Base-by-base conservation (phyloP, 2,329 filamentous ascomycete genomes). In the Curvularia sp. region DNA sequence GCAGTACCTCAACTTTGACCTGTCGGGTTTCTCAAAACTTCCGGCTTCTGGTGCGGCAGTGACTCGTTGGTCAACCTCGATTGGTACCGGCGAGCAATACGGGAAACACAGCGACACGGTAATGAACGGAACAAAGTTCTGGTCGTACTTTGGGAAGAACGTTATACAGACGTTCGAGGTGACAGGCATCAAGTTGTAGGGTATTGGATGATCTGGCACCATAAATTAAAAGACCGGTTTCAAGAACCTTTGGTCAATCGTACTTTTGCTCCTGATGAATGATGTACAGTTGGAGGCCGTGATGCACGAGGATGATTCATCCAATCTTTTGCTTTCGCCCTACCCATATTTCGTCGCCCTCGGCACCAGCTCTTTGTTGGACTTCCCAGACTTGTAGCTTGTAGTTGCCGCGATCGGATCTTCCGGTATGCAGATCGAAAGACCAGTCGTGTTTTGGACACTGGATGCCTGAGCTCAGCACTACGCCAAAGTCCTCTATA, bases 381-480 rank as follows among this genome's bases (percentile, higher is more conserved):
- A 88, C 82, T 62, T 90, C 87, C 87, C 87, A 90, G 0, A 88
- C 75, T 21, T 82, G 82, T 9, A 91, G 77, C 58, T 78, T 83
- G 68, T 91, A 91, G 45, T 76, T 84, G 1, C 83, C 87, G 0
- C 87, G 82, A 70, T 91, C 89, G 1, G 81, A 82, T 65, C 79
- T 79, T 0, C 89, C 89, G 0, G 87, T 85, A 51, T 86, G 84
- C 2, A 91, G 66, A 69, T 91, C 89, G 73, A 91, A 91, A 0
- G 87, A 88, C 89, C 89, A 91, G 4, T 81, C 85, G 60, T 91
- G 88, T 61, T 89, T 89, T 0, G 88, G 87, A 71, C 89, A 91
- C 0, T 81, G 83, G 3, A 91, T 77, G 0, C 87, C 89, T 0
- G 86, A 82, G 53, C 86, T 88, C 6, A 89, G 72, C 4, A 83